Conservation (phyloP, 305 asterid species). For the Vinca major region DNA sequence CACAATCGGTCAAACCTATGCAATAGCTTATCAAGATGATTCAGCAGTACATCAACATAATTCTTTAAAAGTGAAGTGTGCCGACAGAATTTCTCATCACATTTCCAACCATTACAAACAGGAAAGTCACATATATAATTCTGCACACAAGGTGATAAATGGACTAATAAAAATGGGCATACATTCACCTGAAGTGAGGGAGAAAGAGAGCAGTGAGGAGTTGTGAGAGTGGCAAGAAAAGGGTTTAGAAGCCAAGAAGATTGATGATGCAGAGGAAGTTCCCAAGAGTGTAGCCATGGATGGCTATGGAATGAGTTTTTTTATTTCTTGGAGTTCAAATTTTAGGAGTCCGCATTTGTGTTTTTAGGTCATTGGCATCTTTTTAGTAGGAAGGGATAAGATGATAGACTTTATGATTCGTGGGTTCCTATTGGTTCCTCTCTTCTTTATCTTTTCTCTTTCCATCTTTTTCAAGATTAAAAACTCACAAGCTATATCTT, state of each 20-base stretch:
- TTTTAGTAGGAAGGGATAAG: constrained; percentile 37
- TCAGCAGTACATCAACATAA: neutral
- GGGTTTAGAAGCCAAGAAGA: constrained; percentile 30
- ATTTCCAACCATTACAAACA: neutral
- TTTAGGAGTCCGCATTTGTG: constrained; percentile 8
- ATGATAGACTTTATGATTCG: constrained; percentile 45
- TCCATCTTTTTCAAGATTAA: too few species aligned
- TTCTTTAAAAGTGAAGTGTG: neutral
- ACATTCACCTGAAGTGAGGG: constrained; percentile 35
- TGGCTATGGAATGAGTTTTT: constrained; percentile 11
- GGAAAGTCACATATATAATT: neutral
- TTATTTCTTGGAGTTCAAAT: constrained; percentile 1
- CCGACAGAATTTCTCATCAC: neutral
- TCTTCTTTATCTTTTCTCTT: too few species aligned
- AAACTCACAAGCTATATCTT: too few species aligned
- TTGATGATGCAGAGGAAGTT: constrained; percentile 32
- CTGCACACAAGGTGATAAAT: neutral
- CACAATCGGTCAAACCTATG: neutral
- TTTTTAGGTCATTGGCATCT: neutral
- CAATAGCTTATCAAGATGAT: neutral
- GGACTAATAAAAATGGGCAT: neutral
- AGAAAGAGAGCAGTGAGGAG: constrained; percentile 26
- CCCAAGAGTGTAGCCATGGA: constrained; percentile 53
- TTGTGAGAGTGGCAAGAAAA: constrained; percentile 20
- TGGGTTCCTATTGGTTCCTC: neutral